Base-by-base conservation (phyloP, 2,329 filamentous ascomycete genomes). In the Aspergillus sp. region DNA sequence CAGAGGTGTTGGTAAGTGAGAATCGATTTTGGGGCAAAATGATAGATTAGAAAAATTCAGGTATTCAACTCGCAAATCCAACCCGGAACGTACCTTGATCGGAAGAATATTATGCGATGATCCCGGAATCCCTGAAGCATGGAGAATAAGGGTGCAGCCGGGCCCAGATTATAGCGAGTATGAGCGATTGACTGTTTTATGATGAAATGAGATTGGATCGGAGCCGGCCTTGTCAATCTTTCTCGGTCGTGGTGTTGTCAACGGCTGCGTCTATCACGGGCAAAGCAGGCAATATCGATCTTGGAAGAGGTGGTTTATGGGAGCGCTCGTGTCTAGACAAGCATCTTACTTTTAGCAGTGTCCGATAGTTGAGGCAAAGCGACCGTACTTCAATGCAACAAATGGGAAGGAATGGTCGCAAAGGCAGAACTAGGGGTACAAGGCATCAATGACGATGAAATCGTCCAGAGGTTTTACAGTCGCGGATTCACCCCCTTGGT, bases 161-260 rank as follows among this genome's bases (percentile, higher is more conserved):
- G 16, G 18, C 22, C 55, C 57, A 39, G 31, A 22, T n/a, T 49
- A 49, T 53, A 42, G 36, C 36, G 12, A 47, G 22, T 47, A 22
- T 24, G 18, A 18, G 22, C 45, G 24, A 47, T 47, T 47, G 18
- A 24, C 14, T 16, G 26, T 51, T 42, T 31, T 49, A 45, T 45
- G 50, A 52, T 54, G 49, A 63, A 55, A 56, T 47, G 61, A 29
- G 26, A 67, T 63, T 63, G 65, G 61, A 65, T 59, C 49, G 59
- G 65, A 63, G 58, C 67, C 67, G 66, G 67, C 67, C 66, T 65
- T 61, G 59, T 62, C 63, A 67, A 67, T 67, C 56, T 61, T 63
- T 54, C 55, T 49, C 29, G 49, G 36, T 32, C 52, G 54, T 36
- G 53, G 52, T 50, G 53, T 54, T n/a, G 46, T 51, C 49, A 56